A percentile compares a stretch with the other conserved stretches of the same genome.
phyloP scores from a whole-genome alignment of 148 eudicot species.

The Diospyros lotus region DNA sequence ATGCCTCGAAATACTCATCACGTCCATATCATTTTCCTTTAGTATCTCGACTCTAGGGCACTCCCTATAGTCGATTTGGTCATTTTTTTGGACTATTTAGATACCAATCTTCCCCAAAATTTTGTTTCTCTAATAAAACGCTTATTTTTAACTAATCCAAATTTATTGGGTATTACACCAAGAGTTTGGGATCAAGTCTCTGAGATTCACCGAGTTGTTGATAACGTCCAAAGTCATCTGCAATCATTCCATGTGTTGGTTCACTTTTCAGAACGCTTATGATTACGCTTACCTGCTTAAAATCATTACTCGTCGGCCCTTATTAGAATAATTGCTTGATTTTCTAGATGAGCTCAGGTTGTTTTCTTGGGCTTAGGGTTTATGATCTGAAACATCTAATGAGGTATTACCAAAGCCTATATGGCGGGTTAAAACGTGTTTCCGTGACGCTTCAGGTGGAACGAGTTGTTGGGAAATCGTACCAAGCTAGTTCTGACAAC shows the following conservation, averaged over 20 bases:
- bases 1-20: too few species aligned
- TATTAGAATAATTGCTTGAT: slow-evolving; percentile 28
- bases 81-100: too few species aligned
- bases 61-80: too few species aligned
- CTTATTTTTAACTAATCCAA: too few species aligned
- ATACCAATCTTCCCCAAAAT: too few species aligned
- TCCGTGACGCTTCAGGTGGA: slow-evolving; percentile 29
- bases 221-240: slow-evolving; percentile 52
- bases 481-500: slow-evolving; percentile 75
- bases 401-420: slow-evolving; percentile 37
- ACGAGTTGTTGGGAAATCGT: slow-evolving; percentile 40
- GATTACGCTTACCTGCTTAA: slow-evolving; percentile 55
- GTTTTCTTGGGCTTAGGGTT: slow-evolving; percentile 38
- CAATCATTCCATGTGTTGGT: slow-evolving; percentile 34
- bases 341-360: slow-evolving; percentile 28
- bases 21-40: too few species aligned
- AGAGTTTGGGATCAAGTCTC: slow-evolving; percentile 37
- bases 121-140: too few species aligned
- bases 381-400: slow-evolving; percentile 60
- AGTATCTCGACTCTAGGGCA: too few species aligned
- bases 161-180: too few species aligned
- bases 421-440: slow-evolving; percentile 57
- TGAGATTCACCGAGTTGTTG: slow-evolving; percentile 42
- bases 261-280: slow-evolving; percentile 52
- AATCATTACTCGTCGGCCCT: slow-evolving; percentile 25